Base-by-base conservation (phyloP, 768 basidiomycete genomes). In the Myochromella boudieri region DNA sequence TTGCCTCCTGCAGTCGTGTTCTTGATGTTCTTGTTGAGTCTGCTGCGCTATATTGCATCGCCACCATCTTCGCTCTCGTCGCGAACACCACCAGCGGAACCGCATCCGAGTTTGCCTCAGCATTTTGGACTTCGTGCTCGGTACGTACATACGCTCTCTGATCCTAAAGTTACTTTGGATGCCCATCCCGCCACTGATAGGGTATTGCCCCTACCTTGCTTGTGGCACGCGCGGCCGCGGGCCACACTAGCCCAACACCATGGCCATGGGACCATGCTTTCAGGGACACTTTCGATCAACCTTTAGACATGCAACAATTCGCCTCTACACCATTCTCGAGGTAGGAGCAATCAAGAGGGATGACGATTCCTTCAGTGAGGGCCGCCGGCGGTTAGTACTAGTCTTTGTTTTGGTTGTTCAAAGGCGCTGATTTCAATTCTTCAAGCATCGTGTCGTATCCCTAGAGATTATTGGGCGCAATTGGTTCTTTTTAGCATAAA, bases 191-290 rank as follows among this genome's bases (percentile, higher is more conserved):
- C 6, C 6, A 11, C 22, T 8, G 6, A 22, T 29, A 54, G 53
- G 53, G 53, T 17, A 54, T 54, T 1, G 53, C 53, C 6, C 53
- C 53, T 2, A 54, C 53, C 3, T 36, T 54, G 8, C 40, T 54
- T 27, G 38, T 54, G 21, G 53, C 53, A 4, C 53, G 53, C 9
- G 49, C 45, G 14, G 49, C 49, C 10, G 49, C 45, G 12, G 43
- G 49, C n/a, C 45, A 48, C 14, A 46, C 53, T 12, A 33, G 34
- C 6, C 45, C 49, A 4, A 42, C 24, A 29, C 25, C 8, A 5
- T 42, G 40, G 40, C 11, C 27, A 18, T 10, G 20, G 38, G 22
- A 39, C 38, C 38, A 24, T n/a, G n/a, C n/a, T n/a, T n/a, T n/a
- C n/a, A n/a, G n/a, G n/a, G n/a, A n/a, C n/a, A n/a, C n/a, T n/a